These are phyloP conservation scores for Trichophaea hybrida DNA, from an alignment of 2,329 filamentous ascomycete species.

Conservation along the genomic window DNA sequence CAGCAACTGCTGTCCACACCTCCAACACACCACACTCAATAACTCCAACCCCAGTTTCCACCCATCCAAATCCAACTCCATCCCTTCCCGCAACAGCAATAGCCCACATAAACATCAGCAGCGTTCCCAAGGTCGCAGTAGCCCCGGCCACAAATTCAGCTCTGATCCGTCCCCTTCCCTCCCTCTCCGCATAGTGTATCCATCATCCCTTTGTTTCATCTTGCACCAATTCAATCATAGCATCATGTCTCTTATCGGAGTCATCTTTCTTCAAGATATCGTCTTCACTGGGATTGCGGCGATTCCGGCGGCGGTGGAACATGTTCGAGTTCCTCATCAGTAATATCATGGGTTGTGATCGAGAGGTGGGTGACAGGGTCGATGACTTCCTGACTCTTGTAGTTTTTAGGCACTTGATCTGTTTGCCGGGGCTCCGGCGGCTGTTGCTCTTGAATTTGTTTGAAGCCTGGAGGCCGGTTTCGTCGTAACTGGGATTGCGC, in stretches of 20 bases:
- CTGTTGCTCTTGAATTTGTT: neutral
- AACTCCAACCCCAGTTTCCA: neutral
- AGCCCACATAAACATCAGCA: neutral
- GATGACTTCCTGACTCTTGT: constrained; percentile 40
- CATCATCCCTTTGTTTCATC: neutral
- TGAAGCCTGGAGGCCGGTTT: neutral
- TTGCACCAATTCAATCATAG: constrained; percentile 20
- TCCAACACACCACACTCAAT: neutral
- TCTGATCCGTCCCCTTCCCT: neutral
- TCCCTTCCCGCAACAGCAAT: neutral
- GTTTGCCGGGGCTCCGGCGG: neutral
- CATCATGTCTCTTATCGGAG: constrained; percentile 36
- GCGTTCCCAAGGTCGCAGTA: neutral
- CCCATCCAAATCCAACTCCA: neutral
- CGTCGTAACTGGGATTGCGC: neutral
- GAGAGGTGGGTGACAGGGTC: constrained; percentile 60
- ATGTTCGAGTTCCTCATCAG: constrained; percentile 43
- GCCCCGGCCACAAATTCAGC: neutral
- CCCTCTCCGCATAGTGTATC: neutral
- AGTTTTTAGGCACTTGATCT: neutral
- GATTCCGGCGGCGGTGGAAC: constrained; percentile 8
- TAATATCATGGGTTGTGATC: constrained; percentile 53
- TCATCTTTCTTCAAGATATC: constrained; percentile 34
- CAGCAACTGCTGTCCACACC: neutral
- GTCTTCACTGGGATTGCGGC: constrained; percentile 8